phyloP scores from a whole-genome alignment of 2,329 filamentous ascomycete genomes.

The Colletotrichum horii region DNA sequence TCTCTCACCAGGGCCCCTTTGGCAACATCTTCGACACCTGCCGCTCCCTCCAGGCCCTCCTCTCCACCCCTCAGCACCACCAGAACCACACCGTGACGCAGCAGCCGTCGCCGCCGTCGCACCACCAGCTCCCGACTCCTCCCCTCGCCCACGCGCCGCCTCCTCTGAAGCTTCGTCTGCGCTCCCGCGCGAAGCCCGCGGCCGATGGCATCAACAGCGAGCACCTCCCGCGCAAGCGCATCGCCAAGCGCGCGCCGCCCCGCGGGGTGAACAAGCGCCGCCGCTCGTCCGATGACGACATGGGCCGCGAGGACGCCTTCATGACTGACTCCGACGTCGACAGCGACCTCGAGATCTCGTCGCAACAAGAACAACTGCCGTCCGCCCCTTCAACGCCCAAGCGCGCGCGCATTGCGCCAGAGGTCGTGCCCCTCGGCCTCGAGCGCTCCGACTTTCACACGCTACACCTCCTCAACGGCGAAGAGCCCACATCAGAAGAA shows the following conservation, averaged over 20 bases:
- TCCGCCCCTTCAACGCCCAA: constrained; percentile 60
- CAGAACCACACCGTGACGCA: constrained; percentile 38
- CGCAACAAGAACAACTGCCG: constrained; percentile 24
- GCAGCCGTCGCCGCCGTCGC: constrained; percentile 37
- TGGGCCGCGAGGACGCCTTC: constrained; percentile 42
- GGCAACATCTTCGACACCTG: constrained; percentile 64
- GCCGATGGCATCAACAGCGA: constrained; percentile 31
- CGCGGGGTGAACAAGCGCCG: constrained; percentile 60
- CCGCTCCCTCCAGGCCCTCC: constrained; percentile 65
- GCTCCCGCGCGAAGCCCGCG: constrained; percentile 44
- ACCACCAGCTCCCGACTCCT: constrained; percentile 56
- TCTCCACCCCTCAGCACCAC: constrained; percentile 43
- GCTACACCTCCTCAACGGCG: constrained; percentile 41
- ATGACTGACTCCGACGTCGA: constrained; percentile 30
- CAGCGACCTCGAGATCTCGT: constrained; percentile 42
- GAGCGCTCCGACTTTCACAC: constrained; percentile 63
- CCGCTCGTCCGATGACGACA: constrained; percentile 51
- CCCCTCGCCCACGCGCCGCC: constrained; percentile 56
- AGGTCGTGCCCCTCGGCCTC: constrained; percentile 64
- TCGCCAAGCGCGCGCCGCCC: constrained; percentile 55
- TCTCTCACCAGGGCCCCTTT: constrained; percentile 51
- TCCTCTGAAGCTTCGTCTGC: constrained; percentile 61
- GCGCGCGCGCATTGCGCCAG: constrained; percentile 64
- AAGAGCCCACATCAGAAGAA: constrained; percentile 25
- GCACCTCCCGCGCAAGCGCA: constrained; percentile 46